Evolutionary conservation across 1,139 yeast species (phyloP).

Genomic region (Kodamaea ohmeri): DNA sequence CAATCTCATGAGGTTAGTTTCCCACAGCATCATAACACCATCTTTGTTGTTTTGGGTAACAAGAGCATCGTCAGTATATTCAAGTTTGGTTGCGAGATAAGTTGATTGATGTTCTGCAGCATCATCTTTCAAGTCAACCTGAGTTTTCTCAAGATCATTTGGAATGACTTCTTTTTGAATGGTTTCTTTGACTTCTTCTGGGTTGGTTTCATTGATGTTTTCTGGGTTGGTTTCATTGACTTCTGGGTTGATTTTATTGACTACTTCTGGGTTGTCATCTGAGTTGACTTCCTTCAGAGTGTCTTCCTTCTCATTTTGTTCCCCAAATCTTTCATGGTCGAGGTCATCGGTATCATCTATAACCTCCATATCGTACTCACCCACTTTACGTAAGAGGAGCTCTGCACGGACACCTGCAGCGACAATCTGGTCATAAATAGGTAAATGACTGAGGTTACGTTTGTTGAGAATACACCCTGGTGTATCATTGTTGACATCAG

Average conservation of each 20-base stretch:
- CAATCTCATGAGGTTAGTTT: constrained; percentile 71
- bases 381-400: constrained; percentile 67
- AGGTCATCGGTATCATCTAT: constrained; percentile 31
- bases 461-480: constrained; percentile 70
- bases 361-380: constrained; percentile 51
- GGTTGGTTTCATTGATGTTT: constrained; percentile 12
- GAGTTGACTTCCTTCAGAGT: constrained; percentile 19
- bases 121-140: constrained; percentile 12
- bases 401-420: constrained; percentile 93
- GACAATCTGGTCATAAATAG: constrained; percentile 55
- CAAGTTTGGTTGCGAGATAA: constrained; percentile 64
- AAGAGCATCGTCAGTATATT: constrained; percentile 68
- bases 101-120: constrained; percentile 55
- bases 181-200: neutral
- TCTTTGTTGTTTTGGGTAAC: constrained; percentile 72
- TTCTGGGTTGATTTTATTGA: constrained; percentile 12
- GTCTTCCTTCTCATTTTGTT: constrained; percentile 11
- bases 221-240: constrained; percentile 6
- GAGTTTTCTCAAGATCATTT: neutral
- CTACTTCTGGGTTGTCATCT: neutral
- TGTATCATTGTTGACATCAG: constrained; percentile 64
- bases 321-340: constrained; percentile 20
- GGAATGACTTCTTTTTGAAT: neutral
- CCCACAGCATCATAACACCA: constrained; percentile 99
- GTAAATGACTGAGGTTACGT: constrained; percentile 43